Conservation (phyloP, 192 early-diverging fungal genomes). For the Radiomyces spectabilis region DNA sequence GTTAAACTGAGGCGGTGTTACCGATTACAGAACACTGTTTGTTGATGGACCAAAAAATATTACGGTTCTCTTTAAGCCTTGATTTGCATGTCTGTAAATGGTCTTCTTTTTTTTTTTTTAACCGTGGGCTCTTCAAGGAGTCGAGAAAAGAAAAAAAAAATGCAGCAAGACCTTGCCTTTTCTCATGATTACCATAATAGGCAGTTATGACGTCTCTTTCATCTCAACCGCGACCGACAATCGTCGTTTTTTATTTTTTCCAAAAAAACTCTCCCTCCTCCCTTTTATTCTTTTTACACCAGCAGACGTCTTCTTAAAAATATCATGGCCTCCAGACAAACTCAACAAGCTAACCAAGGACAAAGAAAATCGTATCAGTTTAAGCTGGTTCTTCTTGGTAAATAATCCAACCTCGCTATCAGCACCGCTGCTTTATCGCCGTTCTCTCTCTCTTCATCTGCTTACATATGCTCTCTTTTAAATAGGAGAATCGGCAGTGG, state of each 20-base stretch:
- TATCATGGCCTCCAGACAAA: slow-evolving; percentile 18
- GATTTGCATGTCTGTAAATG: too few species aligned
- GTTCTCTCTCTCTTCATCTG: too few species aligned
- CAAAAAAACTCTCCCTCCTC: not conserved
- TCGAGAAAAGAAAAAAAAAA: not conserved
- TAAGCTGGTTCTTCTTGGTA: slow-evolving; percentile 93
- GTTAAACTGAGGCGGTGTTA: too few species aligned
- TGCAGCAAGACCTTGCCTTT: not conserved
- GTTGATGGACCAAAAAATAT: too few species aligned
- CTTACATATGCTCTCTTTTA: not conserved
- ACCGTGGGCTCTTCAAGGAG: not conserved
- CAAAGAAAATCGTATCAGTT: slow-evolving; percentile 76
- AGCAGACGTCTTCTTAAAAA: not conserved
- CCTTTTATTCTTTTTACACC: not conserved
- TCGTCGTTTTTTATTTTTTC: slow-evolving; percentile 4
- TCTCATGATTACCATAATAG: not conserved
- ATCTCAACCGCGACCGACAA: not conserved
- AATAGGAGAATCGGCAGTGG: slow-evolving; percentile 56
- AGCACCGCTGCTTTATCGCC: too few species aligned
- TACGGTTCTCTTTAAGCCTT: too few species aligned
- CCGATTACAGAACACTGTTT: too few species aligned
- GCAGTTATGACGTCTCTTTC: not conserved
- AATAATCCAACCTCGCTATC: not conserved
- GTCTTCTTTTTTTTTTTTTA: not conserved
- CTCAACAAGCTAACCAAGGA: slow-evolving; percentile 4